phyloP scores from a whole-genome alignment of 2,329 filamentous ascomycete species.

The Cladophialophora psammophila region DNA sequence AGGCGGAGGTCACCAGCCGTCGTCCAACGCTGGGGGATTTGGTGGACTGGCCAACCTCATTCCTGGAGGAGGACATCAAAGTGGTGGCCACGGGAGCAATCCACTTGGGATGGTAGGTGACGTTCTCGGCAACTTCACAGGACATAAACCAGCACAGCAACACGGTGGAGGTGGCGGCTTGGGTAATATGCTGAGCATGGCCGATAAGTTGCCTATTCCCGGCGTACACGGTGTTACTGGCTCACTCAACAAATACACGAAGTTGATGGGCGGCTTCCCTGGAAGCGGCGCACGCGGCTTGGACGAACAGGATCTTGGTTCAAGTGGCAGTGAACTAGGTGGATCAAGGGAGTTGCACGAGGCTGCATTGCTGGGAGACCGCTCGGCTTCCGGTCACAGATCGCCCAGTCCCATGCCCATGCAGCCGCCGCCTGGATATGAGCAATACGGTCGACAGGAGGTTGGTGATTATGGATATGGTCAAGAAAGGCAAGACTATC shows the following conservation, averaged over 20 bases:
- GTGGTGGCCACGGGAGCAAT: conserved; percentile 20
- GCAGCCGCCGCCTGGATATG: conserved; percentile 33
- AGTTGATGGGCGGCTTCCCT: conserved; percentile 34
- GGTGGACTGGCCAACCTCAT: conserved; percentile 32
- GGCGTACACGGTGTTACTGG: conserved; percentile 33
- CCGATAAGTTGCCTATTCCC: conserved; percentile 39
- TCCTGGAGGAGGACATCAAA: conserved; percentile 28
- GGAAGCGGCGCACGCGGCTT: conserved; percentile 34
- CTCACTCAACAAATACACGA: conserved; percentile 38
- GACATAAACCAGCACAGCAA: conserved; percentile 24
- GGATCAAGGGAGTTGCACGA: conserved; percentile 32
- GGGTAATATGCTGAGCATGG: conserved; percentile 36
- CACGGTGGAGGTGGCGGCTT: conserved; percentile 29
- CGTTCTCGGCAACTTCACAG: conserved; percentile 32
- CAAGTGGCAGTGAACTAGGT: conserved; percentile 28
- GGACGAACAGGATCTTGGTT: conserved; percentile 23
- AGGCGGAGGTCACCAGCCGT: conserved; percentile 17
- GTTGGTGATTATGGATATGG: conserved; percentile 21
- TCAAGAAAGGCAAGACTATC: conserved; percentile 25
- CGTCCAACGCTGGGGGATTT: conserved; percentile 25
- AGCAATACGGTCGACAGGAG: conserved; percentile 30
- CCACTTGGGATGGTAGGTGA: conserved; percentile 34
- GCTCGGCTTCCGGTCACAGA: conserved; percentile 12
- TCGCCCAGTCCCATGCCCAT: conserved; percentile 36
- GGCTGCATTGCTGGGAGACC: conserved; percentile 27